A percentile compares a stretch with the other conserved stretches of the same genome.
Evolutionary conservation across 2,329 filamentous ascomycete species (phyloP).

Genomic region (Fusarium sp.): DNA sequence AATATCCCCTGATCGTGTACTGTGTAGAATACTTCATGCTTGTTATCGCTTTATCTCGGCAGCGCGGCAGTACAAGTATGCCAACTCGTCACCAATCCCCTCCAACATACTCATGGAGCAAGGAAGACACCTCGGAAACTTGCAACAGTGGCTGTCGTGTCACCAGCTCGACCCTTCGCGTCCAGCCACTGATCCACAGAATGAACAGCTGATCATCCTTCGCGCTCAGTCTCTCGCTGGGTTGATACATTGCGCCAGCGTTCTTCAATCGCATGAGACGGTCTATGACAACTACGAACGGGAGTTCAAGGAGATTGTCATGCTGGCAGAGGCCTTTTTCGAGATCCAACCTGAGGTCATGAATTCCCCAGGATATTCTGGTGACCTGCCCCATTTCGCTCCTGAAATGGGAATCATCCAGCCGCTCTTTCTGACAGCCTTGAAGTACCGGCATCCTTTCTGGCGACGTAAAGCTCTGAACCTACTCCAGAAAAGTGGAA

Average conservation of each 20-base stretch:
- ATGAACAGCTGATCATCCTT: background rate
- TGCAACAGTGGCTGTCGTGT: background rate
- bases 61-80: background rate
- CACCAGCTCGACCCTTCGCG: background rate
- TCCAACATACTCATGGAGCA: background rate
- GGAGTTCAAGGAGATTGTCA: background rate
- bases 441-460: constrained; percentile 4
- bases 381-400: background rate
- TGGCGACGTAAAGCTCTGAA: background rate
- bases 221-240: background rate
- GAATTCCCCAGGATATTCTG: background rate
- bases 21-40: background rate
- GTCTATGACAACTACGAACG: background rate
- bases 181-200: background rate
- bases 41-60: background rate
- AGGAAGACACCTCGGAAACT: background rate
- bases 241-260: background rate
- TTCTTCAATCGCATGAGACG: background rate
- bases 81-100: background rate
- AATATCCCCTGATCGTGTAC: background rate
- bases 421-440: constrained; percentile 20
- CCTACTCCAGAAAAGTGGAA: background rate
- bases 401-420: constrained; percentile 30
- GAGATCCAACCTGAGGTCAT: background rate
- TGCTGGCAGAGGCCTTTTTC: background rate